phyloP scores from a whole-genome alignment of 306 rosid species.

The Fragaria vesca region DNA sequence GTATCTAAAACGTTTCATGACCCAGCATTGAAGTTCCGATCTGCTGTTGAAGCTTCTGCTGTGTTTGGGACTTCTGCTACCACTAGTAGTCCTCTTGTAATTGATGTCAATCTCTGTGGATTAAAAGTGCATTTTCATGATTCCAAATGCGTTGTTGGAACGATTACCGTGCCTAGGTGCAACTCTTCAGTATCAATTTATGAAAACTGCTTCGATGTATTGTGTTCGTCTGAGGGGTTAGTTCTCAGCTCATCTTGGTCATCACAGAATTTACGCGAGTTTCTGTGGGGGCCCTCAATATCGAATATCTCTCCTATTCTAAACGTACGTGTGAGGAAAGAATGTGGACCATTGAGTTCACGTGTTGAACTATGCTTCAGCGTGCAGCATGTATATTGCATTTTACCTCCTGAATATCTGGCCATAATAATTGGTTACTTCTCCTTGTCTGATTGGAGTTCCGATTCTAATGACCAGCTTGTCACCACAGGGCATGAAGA shows the following conservation, averaged over 20 bases:
- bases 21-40: constrained; percentile 32
- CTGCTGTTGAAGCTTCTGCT: constrained; percentile 27
- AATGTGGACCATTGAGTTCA: constrained; percentile 34
- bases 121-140: constrained; percentile 82
- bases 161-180: constrained; percentile 51
- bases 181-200: constrained; percentile 51
- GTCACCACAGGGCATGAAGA: constrained; percentile 28
- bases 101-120: constrained; percentile 54
- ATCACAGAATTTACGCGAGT: constrained; percentile 46
- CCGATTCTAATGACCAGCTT: constrained; percentile 39
- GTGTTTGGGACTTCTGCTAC: constrained; percentile 37
- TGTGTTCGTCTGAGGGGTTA: constrained; percentile 72
- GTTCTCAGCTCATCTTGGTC: constrained; percentile 73
- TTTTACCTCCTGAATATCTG: constrained; percentile 83
- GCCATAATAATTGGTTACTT: constrained; percentile 87
- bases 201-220: constrained; percentile 57
- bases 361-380: constrained; percentile 58
- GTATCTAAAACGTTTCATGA: constrained; percentile 33
- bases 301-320: constrained; percentile 68
- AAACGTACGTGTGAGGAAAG: constrained; percentile 66
- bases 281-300: constrained; percentile 81
- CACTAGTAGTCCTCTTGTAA: constrained; percentile 29
- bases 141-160: constrained; percentile 72
- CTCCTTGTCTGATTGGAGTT: constrained; percentile 74
- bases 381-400: constrained; percentile 82